Evolutionary conservation across 2,329 filamentous ascomycete species (phyloP).

Genomic region (Fusarium begoniae): DNA sequence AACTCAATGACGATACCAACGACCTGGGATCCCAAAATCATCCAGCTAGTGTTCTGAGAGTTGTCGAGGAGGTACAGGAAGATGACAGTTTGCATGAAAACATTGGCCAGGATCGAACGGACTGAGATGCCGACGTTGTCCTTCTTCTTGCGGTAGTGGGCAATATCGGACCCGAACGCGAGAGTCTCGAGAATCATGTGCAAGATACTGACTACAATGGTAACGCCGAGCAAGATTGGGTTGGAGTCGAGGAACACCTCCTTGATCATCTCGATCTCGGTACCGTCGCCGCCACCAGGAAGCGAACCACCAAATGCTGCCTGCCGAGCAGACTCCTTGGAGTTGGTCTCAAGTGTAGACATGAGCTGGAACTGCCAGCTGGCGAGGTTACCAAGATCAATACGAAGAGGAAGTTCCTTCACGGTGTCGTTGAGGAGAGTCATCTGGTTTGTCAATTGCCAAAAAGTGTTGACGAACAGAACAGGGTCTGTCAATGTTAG

Average conservation of each 20-base stretch:
- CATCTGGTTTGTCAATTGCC: conserved; percentile 95
- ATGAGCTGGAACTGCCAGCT: conserved; percentile 92
- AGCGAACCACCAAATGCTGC: conserved; percentile 77
- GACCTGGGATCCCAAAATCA: conserved; percentile 94
- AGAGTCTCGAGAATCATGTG: conserved; percentile 97
- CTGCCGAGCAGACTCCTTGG: conserved; percentile 82
- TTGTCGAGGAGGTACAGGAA: conserved; percentile 98
- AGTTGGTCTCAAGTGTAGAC: conserved; percentile 84
- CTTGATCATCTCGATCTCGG: conserved; percentile 97
- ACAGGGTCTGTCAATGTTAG: conserved; percentile 67
- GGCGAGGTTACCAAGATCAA: conserved; percentile 82
- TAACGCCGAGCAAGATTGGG: conserved; percentile 86
- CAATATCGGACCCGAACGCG: conserved; percentile 96
- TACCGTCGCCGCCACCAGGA: conserved; percentile 85
- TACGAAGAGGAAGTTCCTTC: conserved; percentile 80
- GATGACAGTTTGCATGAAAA: conserved; percentile 96
- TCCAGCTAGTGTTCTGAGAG: conserved; percentile 97
- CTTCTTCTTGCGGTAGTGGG: conserved; percentile 99
- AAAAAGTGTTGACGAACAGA: conserved; percentile 94
- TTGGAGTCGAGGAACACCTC: conserved; percentile 95
- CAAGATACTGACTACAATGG: conserved; percentile 82
- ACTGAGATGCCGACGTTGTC: conserved; percentile 97
- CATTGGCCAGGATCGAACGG: conserved; percentile 93
- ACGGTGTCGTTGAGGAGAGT: conserved; percentile 90
- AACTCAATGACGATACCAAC: conserved; percentile 76